A percentile compares a stretch with the other conserved stretches of the same genome.
phyloP scores from a whole-genome alignment of 805 yeast species.

The Candida alai region DNA sequence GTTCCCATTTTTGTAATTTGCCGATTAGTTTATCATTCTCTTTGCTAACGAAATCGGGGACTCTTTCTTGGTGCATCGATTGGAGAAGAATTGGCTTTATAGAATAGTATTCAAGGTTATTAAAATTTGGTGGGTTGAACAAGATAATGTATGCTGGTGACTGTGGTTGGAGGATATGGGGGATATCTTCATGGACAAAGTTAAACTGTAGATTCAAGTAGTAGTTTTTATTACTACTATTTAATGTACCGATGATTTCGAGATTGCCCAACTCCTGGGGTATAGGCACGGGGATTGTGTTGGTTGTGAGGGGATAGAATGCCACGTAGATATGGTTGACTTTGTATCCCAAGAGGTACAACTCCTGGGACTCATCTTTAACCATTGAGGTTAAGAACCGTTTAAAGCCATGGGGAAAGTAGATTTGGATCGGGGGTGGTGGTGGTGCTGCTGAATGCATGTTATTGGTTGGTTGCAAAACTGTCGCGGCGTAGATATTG shows the following conservation, averaged over 20 bases:
- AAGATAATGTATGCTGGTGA: slow-evolving; percentile 18
- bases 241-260: slow-evolving; percentile 15
- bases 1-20: slow-evolving; percentile 16
- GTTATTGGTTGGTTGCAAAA: too few species aligned
- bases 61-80: slow-evolving; percentile 29
- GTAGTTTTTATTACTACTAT: slow-evolving; percentile 5
- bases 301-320: too few species aligned
- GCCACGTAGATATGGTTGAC: slow-evolving; percentile 19
- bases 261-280: slow-evolving; percentile 13
- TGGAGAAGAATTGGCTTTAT: slow-evolving; percentile 68
- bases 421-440: slow-evolving; percentile 19
- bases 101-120: slow-evolving; percentile 73
- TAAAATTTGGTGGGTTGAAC: slow-evolving; percentile 71
- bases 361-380: slow-evolving; percentile 7
- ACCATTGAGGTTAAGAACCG: slow-evolving; percentile 6
- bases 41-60: slow-evolving; percentile 1
- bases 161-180: slow-evolving; percentile 16
- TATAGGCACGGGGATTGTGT: slow-evolving; percentile 10
- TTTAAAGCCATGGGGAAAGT: slow-evolving; percentile 32
- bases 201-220: slow-evolving; percentile 9
- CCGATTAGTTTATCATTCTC: slow-evolving; percentile 16
- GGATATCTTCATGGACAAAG: slow-evolving; percentile 7
- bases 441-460: slow-evolving; percentile 20
- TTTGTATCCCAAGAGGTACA: slow-evolving; percentile 23
- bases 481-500: slow-evolving; percentile 42